These are phyloP conservation scores for Skeletonema grethae DNA, from an alignment of 108 stramenopile genomes.

Conservation along the genomic window DNA sequence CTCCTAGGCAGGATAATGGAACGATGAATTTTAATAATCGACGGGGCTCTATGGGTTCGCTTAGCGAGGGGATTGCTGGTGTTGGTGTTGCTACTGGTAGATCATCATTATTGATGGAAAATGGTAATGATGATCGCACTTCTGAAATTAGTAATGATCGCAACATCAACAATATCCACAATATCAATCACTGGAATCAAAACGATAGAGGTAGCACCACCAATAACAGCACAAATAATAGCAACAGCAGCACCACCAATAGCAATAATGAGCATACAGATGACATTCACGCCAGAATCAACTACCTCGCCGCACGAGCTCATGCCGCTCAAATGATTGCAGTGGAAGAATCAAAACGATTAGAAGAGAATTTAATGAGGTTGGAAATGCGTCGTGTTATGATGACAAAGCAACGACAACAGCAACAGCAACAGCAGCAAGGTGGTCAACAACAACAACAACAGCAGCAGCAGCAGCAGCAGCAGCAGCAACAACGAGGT, in stretches of 20 bases:
- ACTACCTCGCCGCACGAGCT: slow-evolving; percentile 38
- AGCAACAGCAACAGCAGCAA: background rate
- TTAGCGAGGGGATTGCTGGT: background rate
- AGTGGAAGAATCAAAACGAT: slow-evolving; percentile 23
- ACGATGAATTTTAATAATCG: background rate
- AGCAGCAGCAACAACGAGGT: too few relatives aligned
- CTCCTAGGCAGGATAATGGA: background rate
- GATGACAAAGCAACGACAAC: background rate
- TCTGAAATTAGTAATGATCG: too few relatives aligned
- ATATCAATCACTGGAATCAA: too few relatives aligned
- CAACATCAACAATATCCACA: too few relatives aligned
- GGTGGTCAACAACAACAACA: background rate
- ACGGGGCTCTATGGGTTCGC: background rate
- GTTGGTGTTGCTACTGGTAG: background rate
- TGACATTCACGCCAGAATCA: slow-evolving; percentile 10
- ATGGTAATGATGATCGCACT: background rate
- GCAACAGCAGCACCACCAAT: too few relatives aligned
- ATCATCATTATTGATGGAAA: too few relatives aligned
- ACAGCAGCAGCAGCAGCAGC: too few relatives aligned
- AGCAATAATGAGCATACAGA: slow-evolving; percentile 3
- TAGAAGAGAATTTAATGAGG: slow-evolving; percentile 38
- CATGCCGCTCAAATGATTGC: slow-evolving; percentile 42
- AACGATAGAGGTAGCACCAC: background rate
- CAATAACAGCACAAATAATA: slow-evolving; percentile 6
- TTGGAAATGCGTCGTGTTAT: slow-evolving; percentile 27